These are phyloP conservation scores for Blastobotrys indianensis DNA, from an alignment of 1,139 yeast genomes.

Conservation along the genomic window DNA sequence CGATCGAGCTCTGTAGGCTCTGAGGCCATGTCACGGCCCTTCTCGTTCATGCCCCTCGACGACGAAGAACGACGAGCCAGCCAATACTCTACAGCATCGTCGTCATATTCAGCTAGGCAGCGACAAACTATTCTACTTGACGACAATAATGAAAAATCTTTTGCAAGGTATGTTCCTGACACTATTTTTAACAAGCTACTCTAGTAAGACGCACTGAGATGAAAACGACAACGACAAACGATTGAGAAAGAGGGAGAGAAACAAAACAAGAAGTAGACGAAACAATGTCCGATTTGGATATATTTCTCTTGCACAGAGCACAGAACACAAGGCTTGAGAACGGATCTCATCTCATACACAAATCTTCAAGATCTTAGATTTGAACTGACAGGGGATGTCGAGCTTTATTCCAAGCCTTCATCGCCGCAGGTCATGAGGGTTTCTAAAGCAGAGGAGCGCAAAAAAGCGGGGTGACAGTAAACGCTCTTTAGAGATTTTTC, in stretches of 20 bases:
- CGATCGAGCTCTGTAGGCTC: conserved; percentile 7
- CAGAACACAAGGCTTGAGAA: no score
- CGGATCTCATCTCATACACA: no score
- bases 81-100: conserved; percentile 6
- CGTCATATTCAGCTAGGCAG: not conserved
- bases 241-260: not conserved
- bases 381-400: no score
- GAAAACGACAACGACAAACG: no score
- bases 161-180: conserved; percentile 7
- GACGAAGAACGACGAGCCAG: conserved; percentile 3
- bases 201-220: no score
- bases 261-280: not conserved
- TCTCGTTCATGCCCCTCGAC: conserved; percentile 8
- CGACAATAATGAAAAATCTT: conserved; percentile 4
- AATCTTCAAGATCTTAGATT: no score
- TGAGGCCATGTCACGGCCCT: conserved; percentile 1
- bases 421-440: no score
- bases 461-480: no score
- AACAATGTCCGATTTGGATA: not conserved
- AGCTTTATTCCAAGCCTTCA: no score
- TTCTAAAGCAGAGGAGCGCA: no score
- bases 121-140: conserved; percentile 4
- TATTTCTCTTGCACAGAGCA: not conserved
- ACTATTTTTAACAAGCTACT: no score
- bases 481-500: no score